Percentiles rank a stretch among this genome's conserved stretches.
Evolutionary conservation across 371 early-diverging fungal genomes (phyloP).

Genomic region (Modicella reniformis): DNA sequence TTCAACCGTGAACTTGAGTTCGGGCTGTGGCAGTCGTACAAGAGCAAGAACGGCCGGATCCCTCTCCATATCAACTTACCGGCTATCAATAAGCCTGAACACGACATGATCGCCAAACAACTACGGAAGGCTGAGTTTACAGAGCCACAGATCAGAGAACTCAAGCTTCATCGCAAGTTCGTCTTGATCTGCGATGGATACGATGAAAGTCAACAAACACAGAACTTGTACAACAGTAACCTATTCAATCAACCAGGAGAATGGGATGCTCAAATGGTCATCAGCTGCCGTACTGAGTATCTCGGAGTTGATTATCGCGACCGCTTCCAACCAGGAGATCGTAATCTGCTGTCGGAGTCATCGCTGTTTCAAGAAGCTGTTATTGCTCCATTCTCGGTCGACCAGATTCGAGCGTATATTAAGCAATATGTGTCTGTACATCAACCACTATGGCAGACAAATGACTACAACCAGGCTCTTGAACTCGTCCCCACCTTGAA

Average conservation of each 20-base stretch:
- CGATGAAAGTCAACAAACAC: neutral
- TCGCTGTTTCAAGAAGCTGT: conserved; percentile 2
- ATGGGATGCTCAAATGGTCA: conserved; percentile 3
- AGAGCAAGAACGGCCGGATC: neutral
- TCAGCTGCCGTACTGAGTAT: conserved; percentile 17
- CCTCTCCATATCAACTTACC: too few species aligned
- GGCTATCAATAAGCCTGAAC: too few species aligned
- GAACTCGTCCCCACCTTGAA: too few species aligned
- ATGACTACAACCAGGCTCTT: neutral
- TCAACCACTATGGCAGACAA: neutral
- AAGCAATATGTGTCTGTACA: too few species aligned
- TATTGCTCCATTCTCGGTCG: neutral
- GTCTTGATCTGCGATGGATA: too few species aligned
- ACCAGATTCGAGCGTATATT: conserved; percentile 13
- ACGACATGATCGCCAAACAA: too few species aligned
- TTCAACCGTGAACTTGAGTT: conserved; percentile 8
- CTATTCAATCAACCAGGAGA: neutral
- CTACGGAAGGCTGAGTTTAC: too few species aligned
- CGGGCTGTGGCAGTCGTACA: conserved; percentile 11
- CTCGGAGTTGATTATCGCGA: conserved; percentile 8
- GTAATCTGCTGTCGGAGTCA: neutral
- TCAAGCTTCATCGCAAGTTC: too few species aligned
- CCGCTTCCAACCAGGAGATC: neutral
- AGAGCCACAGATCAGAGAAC: too few species aligned
- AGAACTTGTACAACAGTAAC: conserved; percentile 4